A percentile compares a stretch with the other conserved stretches of the same genome.
Conservation (phyloP, 257 asterid species). For the Jacaranda copaia region DNA sequence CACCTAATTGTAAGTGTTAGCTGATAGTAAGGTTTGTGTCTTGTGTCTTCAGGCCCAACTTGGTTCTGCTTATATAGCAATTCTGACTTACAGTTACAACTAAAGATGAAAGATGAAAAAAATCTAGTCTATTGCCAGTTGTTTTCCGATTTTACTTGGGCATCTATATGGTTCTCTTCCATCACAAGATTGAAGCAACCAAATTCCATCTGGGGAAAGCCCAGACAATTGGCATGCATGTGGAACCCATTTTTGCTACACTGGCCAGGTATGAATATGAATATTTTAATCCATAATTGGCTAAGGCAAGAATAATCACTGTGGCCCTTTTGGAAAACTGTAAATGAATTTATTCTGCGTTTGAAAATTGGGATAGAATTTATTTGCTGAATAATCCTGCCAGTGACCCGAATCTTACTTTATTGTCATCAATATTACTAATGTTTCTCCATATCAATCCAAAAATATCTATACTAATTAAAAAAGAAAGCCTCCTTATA, state of each 20-base stretch:
- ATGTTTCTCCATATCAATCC: no score
- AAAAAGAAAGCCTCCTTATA: no score
- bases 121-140: slow-evolving; percentile 10
- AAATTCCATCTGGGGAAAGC: slow-evolving; percentile 33
- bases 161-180: slow-evolving; percentile 15
- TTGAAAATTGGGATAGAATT: background rate
- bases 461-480: no score
- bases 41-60: background rate
- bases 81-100: background rate
- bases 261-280: slow-evolving; percentile 35
- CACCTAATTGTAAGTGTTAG: background rate
- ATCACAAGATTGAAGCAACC: slow-evolving; percentile 35
- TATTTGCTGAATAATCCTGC: background rate
- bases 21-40: background rate
- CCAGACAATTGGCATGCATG: background rate
- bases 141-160: slow-evolving; percentile 23
- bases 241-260: no score
- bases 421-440: background rate
- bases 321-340: slow-evolving; percentile 5
- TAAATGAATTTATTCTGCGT: background rate
- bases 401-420: background rate
- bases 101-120: no score
- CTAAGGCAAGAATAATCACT: slow-evolving; percentile 30
- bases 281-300: background rate
- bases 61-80: slow-evolving; percentile 33